Percentiles rank a stretch among this genome's conserved stretches.
These are phyloP conservation scores for Aureoboletus auriporus DNA, from an alignment of 768 basidiomycete species.

Conservation along the genomic window DNA sequence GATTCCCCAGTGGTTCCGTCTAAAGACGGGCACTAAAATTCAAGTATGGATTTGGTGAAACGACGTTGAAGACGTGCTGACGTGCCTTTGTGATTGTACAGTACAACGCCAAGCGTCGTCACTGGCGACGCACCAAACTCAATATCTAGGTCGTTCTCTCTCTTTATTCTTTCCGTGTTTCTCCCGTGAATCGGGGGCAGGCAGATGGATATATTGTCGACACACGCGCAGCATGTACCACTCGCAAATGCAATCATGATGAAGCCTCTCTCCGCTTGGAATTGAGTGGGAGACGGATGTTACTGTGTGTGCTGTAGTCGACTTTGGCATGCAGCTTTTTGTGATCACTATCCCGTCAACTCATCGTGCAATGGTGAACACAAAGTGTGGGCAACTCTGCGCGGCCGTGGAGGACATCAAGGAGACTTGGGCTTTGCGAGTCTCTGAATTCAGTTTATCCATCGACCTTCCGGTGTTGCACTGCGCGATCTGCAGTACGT, in stretches of 20 bases:
- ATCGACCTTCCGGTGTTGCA: too few relatives aligned
- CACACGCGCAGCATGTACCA: conserved; percentile 24
- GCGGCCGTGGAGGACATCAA: too few relatives aligned
- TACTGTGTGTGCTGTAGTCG: too few relatives aligned
- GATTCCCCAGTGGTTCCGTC: conserved; percentile 99
- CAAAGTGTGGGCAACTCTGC: too few relatives aligned
- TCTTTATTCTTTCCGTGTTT: neutral
- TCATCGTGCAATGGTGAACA: too few relatives aligned
- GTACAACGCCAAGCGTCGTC: conserved; percentile 96
- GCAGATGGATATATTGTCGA: conserved; percentile 15
- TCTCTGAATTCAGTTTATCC: too few relatives aligned
- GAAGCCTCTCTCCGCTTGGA: too few relatives aligned
- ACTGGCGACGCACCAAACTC: conserved; percentile 99
- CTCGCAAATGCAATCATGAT: conserved; percentile 18
- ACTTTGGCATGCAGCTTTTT: too few relatives aligned
- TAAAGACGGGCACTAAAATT: conserved; percentile 94
- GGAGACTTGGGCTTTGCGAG: too few relatives aligned
- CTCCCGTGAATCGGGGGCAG: conserved; percentile 5
- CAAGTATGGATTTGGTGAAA: conserved; percentile 47
- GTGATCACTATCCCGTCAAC: too few relatives aligned
- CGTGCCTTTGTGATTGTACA: conserved; percentile 23
- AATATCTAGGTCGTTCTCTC: conserved; percentile 63
- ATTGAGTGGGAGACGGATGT: too few relatives aligned
- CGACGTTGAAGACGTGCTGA: neutral
- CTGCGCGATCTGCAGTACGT: too few relatives aligned